phyloP scores from a whole-genome alignment of 1,139 yeast genomes.

The Saccharomyces hybrid region DNA sequence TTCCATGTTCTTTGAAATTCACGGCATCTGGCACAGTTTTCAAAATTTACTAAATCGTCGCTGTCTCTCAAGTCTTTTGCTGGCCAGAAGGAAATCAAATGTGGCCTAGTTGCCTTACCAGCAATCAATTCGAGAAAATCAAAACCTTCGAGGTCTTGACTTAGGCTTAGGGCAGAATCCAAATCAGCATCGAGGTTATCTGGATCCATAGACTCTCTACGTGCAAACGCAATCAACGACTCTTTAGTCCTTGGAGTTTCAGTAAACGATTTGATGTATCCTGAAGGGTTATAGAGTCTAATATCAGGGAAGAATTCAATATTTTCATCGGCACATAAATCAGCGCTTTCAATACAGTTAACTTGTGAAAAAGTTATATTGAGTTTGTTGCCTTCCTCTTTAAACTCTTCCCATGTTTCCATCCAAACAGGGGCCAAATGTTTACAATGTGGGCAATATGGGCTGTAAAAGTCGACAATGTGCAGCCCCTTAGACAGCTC shows the following conservation, averaged over 20 bases:
- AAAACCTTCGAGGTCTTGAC: conserved; percentile 9
- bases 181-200: conserved; percentile 32
- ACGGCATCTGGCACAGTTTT: conserved; percentile 44
- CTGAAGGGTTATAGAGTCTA: conserved; percentile 52
- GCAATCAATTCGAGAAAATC: conserved; percentile 37
- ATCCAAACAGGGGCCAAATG: conserved; percentile 61
- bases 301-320: conserved; percentile 52
- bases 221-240: conserved; percentile 45
- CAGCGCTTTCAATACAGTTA: conserved; percentile 66
- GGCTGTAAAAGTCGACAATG: conserved; percentile 60
- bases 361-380: conserved; percentile 60
- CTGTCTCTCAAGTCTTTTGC: conserved; percentile 38
- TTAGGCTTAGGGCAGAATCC: conserved; percentile 17
- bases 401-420: conserved; percentile 42
- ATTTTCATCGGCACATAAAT: conserved; percentile 56
- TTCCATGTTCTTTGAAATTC: conserved; percentile 52
- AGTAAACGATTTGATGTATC: conserved; percentile 41
- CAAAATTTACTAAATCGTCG: conserved; percentile 32
- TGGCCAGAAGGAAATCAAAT: conserved; percentile 60
- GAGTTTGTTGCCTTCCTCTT: conserved; percentile 36
- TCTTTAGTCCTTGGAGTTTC: conserved; percentile 40
- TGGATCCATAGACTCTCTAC: conserved; percentile 44
- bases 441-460: conserved; percentile 65
- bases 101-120: conserved; percentile 44
- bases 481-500: conserved; percentile 44